Conservation (phyloP, 495 filamentous ascomycete species). For the Parathielavia appendiculata region DNA sequence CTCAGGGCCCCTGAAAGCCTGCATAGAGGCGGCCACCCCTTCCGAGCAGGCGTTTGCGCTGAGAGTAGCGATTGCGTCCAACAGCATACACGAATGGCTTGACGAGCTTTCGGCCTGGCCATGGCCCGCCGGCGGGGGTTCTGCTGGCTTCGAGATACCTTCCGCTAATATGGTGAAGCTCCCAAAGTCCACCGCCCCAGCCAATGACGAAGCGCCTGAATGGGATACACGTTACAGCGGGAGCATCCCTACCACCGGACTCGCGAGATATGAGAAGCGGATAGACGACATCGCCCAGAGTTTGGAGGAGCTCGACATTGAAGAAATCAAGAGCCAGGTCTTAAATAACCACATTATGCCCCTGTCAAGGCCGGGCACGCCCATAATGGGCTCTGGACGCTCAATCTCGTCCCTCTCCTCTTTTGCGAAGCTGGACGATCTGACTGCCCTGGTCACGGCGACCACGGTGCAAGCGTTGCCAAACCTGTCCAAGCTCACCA, state of each 20-base stretch:
- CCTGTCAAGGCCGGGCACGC: constrained; percentile 48
- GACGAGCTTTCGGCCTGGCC: constrained; percentile 69
- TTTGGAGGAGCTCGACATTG: constrained; percentile 75
- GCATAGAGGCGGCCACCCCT: constrained; percentile 61
- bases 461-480: constrained; percentile 83
- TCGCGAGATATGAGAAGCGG: constrained; percentile 63
- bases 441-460: constrained; percentile 83
- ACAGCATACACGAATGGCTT: constrained; percentile 71
- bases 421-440: constrained; percentile 63
- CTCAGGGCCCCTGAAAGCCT: constrained; percentile 52
- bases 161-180: constrained; percentile 38
- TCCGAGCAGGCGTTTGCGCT: constrained; percentile 67
- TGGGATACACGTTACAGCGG: constrained; percentile 55
- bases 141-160: constrained; percentile 52
- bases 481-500: constrained; percentile 64
- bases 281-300: constrained; percentile 72
- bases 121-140: constrained; percentile 59
- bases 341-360: constrained; percentile 67
- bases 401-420: constrained; percentile 45
- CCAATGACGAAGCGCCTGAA: not conserved
- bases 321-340: constrained; percentile 86
- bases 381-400: constrained; percentile 42
- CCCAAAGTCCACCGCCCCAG: constrained; percentile 4
- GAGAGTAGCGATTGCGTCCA: constrained; percentile 65
- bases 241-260: constrained; percentile 56